Evolutionary conservation across 768 basidiomycete species (phyloP).

Genomic region (Crucibulum laeve): DNA sequence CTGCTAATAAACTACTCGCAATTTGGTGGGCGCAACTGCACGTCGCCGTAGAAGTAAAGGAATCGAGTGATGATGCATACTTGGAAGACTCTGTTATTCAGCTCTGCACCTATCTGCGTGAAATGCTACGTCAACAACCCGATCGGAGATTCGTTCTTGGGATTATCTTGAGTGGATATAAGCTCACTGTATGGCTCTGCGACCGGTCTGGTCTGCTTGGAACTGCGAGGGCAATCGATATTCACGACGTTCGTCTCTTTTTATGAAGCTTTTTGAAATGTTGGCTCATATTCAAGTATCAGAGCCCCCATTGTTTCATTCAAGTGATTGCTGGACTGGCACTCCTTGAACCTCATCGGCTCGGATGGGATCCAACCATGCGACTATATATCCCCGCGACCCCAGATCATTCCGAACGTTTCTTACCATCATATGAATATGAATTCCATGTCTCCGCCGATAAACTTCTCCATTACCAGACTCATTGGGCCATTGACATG

Average conservation of each 20-base stretch:
- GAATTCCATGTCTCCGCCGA: not conserved
- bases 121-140: not conserved
- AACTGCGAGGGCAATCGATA: not conserved
- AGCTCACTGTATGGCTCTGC: not conserved
- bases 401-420: not conserved
- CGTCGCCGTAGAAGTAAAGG: not conserved
- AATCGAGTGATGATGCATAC: not conserved
- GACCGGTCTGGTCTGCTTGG: not conserved
- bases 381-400: not conserved
- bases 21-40: not conserved
- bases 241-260: not conserved
- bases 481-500: not conserved
- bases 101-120: not conserved
- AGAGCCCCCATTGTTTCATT: not conserved
- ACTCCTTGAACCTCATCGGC: not conserved
- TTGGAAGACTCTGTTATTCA: not conserved
- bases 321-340: not conserved
- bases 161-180: not conserved
- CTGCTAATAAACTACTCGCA: not conserved
- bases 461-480: not conserved
- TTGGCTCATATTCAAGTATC: not conserved
- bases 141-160: not conserved
- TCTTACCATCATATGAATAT: not conserved
- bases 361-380: slow-evolving; percentile 1
- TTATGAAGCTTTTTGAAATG: not conserved